Evolutionary conservation across 2,329 filamentous ascomycete genomes (phyloP), one percentile per base, ranked within the genome.

Genomic region (Aspergillus caelatus): DNA sequence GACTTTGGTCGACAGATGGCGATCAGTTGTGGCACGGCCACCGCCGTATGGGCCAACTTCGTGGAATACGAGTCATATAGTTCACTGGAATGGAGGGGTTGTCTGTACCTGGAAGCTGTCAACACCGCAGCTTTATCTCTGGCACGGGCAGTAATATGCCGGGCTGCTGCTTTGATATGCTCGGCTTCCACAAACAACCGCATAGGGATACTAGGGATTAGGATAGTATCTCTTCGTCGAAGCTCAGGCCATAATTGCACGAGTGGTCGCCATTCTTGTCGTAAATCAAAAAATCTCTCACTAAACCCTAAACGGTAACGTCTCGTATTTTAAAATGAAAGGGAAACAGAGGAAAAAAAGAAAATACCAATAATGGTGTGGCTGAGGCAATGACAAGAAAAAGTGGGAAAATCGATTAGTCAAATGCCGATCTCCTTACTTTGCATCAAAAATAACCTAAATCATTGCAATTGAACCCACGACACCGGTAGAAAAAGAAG

Each of bases 371-470:
- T 41, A 50, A 60, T 59, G 26, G 43, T 61, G 58, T 61, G 58
- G 58, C 58, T 61, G 50, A 48, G 50, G 58, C 36, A 60, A 23
- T 39, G 48, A 41, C 32, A 48, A 46, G 14, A 23, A 55, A 56
- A 56, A 32, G 36, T 43, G 58, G 52, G 21, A 34, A 36, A 36
- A 26, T 34, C 28, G 58, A 55, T 61, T 61, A 61, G 58, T 61
- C 50, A 56, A 53, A 61, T 61, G 58, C 39, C 58, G 58, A 61
- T 61, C 58, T 2, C 57, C 32, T 55, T 55, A 26, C 52, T 55
- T 54, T 7, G 32, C 52, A 55, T 55, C 52, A 39, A 39, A 55
- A n/a, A 55, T 6, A 55, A 39, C 52, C 52, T 52, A 52, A 52
- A 32, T 52, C 28, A 34, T 4, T 52, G 48, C 48, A 52, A 14